Evolutionary conservation across 352 stramenopile genomes (phyloP).

Genomic region (Phytophthora tentaculata): DNA sequence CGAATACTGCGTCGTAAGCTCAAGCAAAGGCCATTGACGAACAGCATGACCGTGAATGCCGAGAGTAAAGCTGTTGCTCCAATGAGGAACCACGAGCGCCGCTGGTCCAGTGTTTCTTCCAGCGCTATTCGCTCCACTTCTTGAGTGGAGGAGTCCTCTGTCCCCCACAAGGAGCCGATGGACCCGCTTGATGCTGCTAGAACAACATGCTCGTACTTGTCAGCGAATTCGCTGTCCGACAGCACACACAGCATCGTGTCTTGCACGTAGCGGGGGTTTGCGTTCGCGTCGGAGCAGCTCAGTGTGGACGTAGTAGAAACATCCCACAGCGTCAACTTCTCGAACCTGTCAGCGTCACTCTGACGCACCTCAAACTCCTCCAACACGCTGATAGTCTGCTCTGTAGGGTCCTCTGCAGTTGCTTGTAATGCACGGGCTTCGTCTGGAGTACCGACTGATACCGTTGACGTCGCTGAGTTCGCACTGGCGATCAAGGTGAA

Average conservation of each 20-base stretch:
- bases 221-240: constrained; percentile 42
- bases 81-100: constrained; percentile 45
- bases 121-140: constrained; percentile 26
- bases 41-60: constrained; percentile 24
- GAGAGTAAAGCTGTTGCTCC: constrained; percentile 29
- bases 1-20: constrained; percentile 26
- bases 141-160: constrained; percentile 15
- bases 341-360: constrained; percentile 42
- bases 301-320: constrained; percentile 48
- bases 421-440: constrained; percentile 23
- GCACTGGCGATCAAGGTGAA: constrained; percentile 31
- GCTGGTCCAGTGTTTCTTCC: constrained; percentile 40
- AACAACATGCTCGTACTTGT: constrained; percentile 46
- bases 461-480: constrained; percentile 2
- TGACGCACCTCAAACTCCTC: constrained; percentile 55
- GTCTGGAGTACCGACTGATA: constrained; percentile 20
- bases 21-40: constrained; percentile 30
- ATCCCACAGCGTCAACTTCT: constrained; percentile 37
- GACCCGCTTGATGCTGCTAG: constrained; percentile 27
- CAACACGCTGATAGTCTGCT: constrained; percentile 22
- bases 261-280: constrained; percentile 41
- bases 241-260: constrained; percentile 59
- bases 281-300: constrained; percentile 48
- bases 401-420: not conserved
- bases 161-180: constrained; percentile 24